These are phyloP conservation scores for Ilyonectria mors-panacis DNA, from an alignment of 2,329 filamentous ascomycete species.

Conservation along the genomic window DNA sequence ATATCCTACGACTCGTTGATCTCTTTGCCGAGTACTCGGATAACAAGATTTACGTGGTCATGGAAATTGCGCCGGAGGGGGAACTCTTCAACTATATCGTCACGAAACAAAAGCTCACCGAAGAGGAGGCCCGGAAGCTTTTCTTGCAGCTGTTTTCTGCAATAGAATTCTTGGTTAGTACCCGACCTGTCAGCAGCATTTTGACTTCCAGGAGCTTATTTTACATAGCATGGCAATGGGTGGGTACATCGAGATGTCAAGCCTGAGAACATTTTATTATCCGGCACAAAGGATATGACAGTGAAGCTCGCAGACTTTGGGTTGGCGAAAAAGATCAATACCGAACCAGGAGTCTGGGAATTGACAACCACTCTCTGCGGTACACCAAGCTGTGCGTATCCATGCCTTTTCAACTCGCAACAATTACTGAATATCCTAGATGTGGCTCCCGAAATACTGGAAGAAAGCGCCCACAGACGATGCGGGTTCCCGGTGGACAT, in stretches of 20 bases:
- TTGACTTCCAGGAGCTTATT: not conserved
- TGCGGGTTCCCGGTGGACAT: slow-evolving; percentile 86
- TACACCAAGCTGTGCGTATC: slow-evolving; percentile 65
- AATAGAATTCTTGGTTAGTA: slow-evolving; percentile 85
- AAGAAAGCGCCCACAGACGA: slow-evolving; percentile 75
- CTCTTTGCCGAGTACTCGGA: not conserved
- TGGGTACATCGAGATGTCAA: slow-evolving; percentile 93
- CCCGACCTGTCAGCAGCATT: not conserved
- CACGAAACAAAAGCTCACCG: slow-evolving; percentile 83
- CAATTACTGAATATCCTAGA: slow-evolving; percentile 50
- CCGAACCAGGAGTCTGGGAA: slow-evolving; percentile 79
- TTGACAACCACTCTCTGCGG: slow-evolving; percentile 90
- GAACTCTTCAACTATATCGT: slow-evolving; percentile 94
- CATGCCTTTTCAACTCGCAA: not conserved
- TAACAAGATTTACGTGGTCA: slow-evolving; percentile 79
- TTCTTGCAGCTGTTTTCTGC: slow-evolving; percentile 89
- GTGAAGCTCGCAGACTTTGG: slow-evolving; percentile 87
- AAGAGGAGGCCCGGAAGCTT: slow-evolving; percentile 83
- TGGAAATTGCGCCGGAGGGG: slow-evolving; percentile 88
- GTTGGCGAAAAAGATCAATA: slow-evolving; percentile 85
- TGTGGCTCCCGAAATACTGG: slow-evolving; percentile 86
- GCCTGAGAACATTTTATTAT: slow-evolving; percentile 75
- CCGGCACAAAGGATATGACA: slow-evolving; percentile 66
- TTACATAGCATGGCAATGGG: slow-evolving; percentile 85
- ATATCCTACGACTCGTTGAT: slow-evolving; percentile 68